These are phyloP conservation scores for Nepenthes mirabilis DNA, from an alignment of 148 eudicot genomes.

Conservation along the genomic window DNA sequence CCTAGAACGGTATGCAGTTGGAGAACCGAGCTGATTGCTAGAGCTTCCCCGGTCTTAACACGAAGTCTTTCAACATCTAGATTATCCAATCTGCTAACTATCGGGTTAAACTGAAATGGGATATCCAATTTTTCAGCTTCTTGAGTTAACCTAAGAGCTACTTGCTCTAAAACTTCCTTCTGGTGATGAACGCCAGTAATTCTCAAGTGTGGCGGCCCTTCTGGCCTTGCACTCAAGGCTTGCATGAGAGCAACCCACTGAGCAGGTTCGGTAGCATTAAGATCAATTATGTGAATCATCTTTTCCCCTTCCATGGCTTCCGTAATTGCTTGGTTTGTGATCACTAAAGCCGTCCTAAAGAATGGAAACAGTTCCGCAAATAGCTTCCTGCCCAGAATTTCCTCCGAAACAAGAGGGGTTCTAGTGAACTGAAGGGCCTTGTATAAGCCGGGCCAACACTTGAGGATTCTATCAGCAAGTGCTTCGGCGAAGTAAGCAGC, in stretches of 20 bases:
- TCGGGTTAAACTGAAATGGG: slow-evolving; percentile 56
- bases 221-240: slow-evolving; percentile 31
- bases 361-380: slow-evolving; percentile 61
- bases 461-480: slow-evolving; percentile 57
- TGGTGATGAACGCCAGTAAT: slow-evolving; percentile 57
- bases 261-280: slow-evolving; percentile 53
- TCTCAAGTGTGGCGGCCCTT: slow-evolving; percentile 65
- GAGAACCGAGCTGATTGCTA: slow-evolving; percentile 49
- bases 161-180: slow-evolving; percentile 51
- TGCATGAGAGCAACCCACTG: slow-evolving; percentile 64
- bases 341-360: slow-evolving; percentile 38
- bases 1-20: slow-evolving; percentile 58
- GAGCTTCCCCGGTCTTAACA: slow-evolving; percentile 73
- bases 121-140: slow-evolving; percentile 70
- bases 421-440: slow-evolving; percentile 55
- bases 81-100: slow-evolving; percentile 42
- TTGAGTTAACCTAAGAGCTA: slow-evolving; percentile 41
- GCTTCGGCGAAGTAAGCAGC: slow-evolving; percentile 69
- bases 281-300: slow-evolving; percentile 65
- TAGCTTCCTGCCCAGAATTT: slow-evolving; percentile 28
- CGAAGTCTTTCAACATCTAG: slow-evolving; percentile 43
- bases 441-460: slow-evolving; percentile 48
- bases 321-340: slow-evolving; percentile 59
- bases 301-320: slow-evolving; percentile 75
- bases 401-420: slow-evolving; percentile 27